Evolutionary conservation across 345 rosid species (phyloP).

Genomic region (Alliaria petiolata): DNA sequence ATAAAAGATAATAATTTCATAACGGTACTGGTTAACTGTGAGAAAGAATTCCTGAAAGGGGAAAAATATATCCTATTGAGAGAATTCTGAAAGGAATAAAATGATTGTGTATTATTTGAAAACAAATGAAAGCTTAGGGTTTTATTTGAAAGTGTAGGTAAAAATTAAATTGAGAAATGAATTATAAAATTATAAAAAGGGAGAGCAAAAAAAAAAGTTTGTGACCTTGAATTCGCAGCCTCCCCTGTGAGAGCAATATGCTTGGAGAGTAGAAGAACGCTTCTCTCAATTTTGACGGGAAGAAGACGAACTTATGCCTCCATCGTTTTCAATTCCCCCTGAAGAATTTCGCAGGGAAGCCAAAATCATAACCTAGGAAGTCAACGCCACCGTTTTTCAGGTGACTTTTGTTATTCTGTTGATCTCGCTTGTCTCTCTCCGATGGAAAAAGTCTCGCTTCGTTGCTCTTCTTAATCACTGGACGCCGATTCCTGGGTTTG

Average conservation of each 20-base stretch:
- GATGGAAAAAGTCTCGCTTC: not conserved
- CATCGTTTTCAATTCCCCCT: not conserved
- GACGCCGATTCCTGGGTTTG: slow-evolving; percentile 1
- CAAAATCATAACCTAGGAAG: not conserved
- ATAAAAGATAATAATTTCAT: not conserved
- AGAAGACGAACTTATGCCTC: slow-evolving; percentile 5
- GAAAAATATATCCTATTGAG: not conserved
- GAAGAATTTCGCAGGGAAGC: not conserved
- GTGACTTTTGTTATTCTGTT: slow-evolving; percentile 11
- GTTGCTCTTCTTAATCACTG: not conserved
- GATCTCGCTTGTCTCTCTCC: not conserved
- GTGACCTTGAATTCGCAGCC: slow-evolving; percentile 27
- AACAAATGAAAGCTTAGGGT: not conserved
- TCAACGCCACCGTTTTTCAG: slow-evolving; percentile 4
- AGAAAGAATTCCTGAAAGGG: not conserved
- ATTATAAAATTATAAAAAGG: not conserved
- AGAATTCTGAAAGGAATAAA: not conserved
- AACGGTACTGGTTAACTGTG: not conserved
- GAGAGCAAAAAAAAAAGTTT: not conserved
- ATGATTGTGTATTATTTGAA: not conserved
- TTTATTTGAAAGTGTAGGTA: not conserved
- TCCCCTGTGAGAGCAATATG: slow-evolving; percentile 19
- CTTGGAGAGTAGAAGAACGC: slow-evolving; percentile 25
- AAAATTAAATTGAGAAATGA: too few species aligned
- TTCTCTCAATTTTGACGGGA: slow-evolving; percentile 18